Conservation (phyloP, 768 basidiomycete species). For the Lepiota brunneoincarnata region DNA sequence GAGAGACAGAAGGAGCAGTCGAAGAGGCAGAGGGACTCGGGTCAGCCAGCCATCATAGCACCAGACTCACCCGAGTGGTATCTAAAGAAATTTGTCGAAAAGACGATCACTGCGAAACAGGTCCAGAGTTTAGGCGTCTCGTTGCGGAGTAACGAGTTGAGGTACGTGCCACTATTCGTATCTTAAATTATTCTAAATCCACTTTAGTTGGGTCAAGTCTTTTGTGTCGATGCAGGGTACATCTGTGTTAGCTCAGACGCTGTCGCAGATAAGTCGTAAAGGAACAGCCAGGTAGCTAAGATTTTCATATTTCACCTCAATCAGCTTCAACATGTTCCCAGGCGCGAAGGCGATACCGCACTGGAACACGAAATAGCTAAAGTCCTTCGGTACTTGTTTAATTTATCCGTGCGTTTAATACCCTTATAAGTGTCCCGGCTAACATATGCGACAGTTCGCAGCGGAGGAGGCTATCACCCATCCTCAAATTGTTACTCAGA, state of each 20-base stretch:
- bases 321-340: constrained; percentile 22
- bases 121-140: constrained; percentile 74
- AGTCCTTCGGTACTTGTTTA: constrained; percentile 81
- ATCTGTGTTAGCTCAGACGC: constrained; percentile 76
- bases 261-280: constrained; percentile 75
- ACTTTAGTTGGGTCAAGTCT: constrained; percentile 69
- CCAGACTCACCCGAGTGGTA: constrained; percentile 91
- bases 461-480: constrained; percentile 74
- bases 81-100: constrained; percentile 85
- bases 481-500: constrained; percentile 69
- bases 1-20: constrained; percentile 62
- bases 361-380: constrained; percentile 90
- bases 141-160: constrained; percentile 75
- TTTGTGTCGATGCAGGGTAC: constrained; percentile 81
- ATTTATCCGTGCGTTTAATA: constrained; percentile 28
- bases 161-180: constrained; percentile 40
- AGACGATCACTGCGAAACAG: constrained; percentile 79
- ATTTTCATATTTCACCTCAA: neutral
- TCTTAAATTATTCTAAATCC: constrained; percentile 14
- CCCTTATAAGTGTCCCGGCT: constrained; percentile 5
- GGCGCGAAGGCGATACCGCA: constrained; percentile 60
- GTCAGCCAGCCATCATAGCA: constrained; percentile 48
- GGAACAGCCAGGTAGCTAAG: constrained; percentile 53
- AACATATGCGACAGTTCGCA: constrained; percentile 44
- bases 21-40: constrained; percentile 57